phyloP scores from a whole-genome alignment of 2,329 filamentous ascomycete species.

The Fusarium floridanum region DNA sequence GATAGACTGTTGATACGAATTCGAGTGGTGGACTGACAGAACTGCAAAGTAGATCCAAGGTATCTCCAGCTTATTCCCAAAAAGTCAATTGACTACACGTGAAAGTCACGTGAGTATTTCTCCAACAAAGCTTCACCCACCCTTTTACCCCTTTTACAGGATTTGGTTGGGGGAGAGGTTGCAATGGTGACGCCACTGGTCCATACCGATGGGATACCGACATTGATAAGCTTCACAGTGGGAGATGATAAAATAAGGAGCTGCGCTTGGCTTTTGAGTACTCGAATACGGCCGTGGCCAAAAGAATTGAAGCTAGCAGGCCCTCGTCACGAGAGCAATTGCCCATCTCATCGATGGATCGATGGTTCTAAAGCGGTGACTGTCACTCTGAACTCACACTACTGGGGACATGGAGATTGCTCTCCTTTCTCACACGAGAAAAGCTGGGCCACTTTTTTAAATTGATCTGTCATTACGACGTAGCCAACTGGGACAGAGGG shows the following conservation, averaged over 20 bases:
- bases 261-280: slow-evolving; percentile 7
- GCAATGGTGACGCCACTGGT: slow-evolving; percentile 34
- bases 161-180: slow-evolving; percentile 10
- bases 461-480: slow-evolving; percentile 34
- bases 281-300: background rate
- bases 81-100: background rate
- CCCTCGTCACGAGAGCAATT: slow-evolving; percentile 38
- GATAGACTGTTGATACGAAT: background rate
- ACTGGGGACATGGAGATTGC: slow-evolving; percentile 30
- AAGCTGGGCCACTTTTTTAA: slow-evolving; percentile 39
- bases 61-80: background rate
- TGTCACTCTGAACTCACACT: slow-evolving; percentile 17
- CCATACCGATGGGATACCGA: slow-evolving; percentile 5
- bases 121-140: slow-evolving; percentile 8
- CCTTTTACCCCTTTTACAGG: slow-evolving; percentile 20
- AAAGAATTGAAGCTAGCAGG: slow-evolving; percentile 20
- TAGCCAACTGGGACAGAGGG: background rate
- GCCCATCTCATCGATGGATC: slow-evolving; percentile 30
- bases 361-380: background rate
- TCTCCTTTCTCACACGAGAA: slow-evolving; percentile 38
- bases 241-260: slow-evolving; percentile 1
- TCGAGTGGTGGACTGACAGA: background rate
- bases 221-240: background rate
- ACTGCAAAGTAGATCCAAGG: background rate
- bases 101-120: slow-evolving; percentile 24